Evolutionary conservation across 2,329 filamentous ascomycete species (phyloP), one percentile per base, ranked within the genome.

Genomic region (Fusarium chuoi): DNA sequence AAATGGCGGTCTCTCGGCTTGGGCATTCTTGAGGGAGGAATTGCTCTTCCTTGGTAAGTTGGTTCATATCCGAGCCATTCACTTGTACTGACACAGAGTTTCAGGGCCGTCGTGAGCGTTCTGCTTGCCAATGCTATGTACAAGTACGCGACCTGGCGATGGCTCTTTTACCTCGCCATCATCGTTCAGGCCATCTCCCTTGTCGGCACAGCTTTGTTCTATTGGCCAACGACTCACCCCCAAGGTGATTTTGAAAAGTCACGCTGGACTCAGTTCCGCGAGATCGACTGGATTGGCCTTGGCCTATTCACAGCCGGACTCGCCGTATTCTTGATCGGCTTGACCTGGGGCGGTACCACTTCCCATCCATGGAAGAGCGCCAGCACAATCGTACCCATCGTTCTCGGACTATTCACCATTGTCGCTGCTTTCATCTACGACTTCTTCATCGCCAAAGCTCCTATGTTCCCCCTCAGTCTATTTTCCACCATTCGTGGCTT

Each of bases 191-290:
- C 44, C 7, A 36, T 68, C 10, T n/a, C 70, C 20, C 12, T 71
- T 6, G 12, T 17, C 5, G 70, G 68, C 7, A 71, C 64, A 12
- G 58, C 62, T 10, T 9, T 70, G 18, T 68, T 57, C 52, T 70
- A 70, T 46, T 70, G 67, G 67, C 67, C 67, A 20, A 70, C 64
- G 7, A 36, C 36, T 5, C 67, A 55, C 0, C 70, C 70, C 0
- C 70, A 38, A 0, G 70, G 70, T 3, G 70, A 72, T n/a, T 72
- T 72, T 10, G 70, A 72, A 0, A 72, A 71, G 10, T 36, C 70
- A 15, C 54, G 70, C 20, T 71, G 54, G 62, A 41, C 41, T 6
- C 70, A 72, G 3, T 64, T 71, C 38, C 36, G 56, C 3, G 70
- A 71, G 7, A 65, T 72, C 1, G 70, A 72, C 8, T 72, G 58